A percentile compares a stretch with the other conserved stretches of the same genome.
These are phyloP conservation scores for Polytrichum commune DNA, from an alignment of 225 moss, liverwort and hornwort species.

Conservation along the genomic window DNA sequence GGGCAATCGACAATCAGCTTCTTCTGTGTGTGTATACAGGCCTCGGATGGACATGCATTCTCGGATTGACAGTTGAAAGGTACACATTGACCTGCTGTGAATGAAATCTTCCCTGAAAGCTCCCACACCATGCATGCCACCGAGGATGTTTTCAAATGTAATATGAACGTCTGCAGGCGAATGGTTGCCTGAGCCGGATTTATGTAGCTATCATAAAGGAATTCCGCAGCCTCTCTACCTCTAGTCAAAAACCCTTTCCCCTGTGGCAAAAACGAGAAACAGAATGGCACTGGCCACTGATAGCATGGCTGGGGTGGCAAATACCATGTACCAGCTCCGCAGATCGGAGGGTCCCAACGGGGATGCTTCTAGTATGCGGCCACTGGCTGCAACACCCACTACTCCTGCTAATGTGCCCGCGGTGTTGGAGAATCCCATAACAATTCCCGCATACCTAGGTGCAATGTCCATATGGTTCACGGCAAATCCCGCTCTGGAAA, in stretches of 20 bases:
- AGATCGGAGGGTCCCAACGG: slow-evolving; percentile 72
- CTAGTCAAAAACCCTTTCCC: slow-evolving; percentile 91
- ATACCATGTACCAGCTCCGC: slow-evolving; percentile 90
- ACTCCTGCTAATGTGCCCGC: slow-evolving; percentile 95
- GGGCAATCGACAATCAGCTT: too few species aligned
- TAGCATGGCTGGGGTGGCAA: slow-evolving; percentile 83
- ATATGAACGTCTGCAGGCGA: too few species aligned
- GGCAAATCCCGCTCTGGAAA: slow-evolving; percentile 91
- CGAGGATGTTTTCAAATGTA: too few species aligned
- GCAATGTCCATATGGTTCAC: slow-evolving; percentile 98
- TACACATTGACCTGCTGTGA: too few species aligned
- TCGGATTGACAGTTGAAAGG: too few species aligned
- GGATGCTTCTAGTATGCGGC: slow-evolving; percentile 81
- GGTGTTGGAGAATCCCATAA: slow-evolving; percentile 98
- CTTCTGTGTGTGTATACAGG: too few species aligned
- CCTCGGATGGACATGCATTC: too few species aligned
- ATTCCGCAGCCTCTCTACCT: background rate
- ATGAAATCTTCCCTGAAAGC: too few species aligned
- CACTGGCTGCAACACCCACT: slow-evolving; percentile 90
- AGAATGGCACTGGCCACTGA: slow-evolving; percentile 75
- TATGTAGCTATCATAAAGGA: too few species aligned
- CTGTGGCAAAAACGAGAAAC: slow-evolving; percentile 81
- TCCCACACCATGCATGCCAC: too few species aligned
- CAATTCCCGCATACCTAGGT: slow-evolving; percentile 87
- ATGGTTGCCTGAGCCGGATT: too few species aligned